A percentile compares a stretch with the other conserved stretches of the same genome.
Evolutionary conservation across 1,284 basidiomycete genomes (phyloP).

Genomic region (Xerocomus amazonicus): DNA sequence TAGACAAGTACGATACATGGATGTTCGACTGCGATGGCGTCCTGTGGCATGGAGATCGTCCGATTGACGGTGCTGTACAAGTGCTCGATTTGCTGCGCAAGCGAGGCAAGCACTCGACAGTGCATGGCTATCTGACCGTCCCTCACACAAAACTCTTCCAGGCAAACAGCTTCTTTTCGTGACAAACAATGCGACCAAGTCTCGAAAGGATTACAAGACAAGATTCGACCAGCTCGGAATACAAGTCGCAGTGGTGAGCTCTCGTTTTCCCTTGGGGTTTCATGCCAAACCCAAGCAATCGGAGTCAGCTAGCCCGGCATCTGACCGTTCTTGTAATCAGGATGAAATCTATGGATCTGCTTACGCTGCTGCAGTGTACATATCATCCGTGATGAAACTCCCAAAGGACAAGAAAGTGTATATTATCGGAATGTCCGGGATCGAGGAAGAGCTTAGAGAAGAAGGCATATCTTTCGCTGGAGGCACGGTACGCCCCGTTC

Average conservation of each 20-base stretch:
- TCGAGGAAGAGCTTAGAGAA: conserved; percentile 88
- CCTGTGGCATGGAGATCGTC: conserved; percentile 82
- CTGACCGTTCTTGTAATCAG: too few species aligned
- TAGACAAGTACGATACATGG: conserved; percentile 87
- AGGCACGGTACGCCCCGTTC: conserved; percentile 66
- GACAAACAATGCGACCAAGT: conserved; percentile 98
- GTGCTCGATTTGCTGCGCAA: conserved; percentile 67
- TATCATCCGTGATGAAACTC: conserved; percentile 85
- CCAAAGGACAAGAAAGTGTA: conserved; percentile 94
- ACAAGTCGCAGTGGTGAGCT: conserved; percentile 70
- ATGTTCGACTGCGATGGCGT: conserved; percentile 98
- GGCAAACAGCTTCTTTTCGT: conserved; percentile 93
- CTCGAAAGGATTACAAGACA: conserved; percentile 78
- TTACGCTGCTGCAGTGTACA: conserved; percentile 65
- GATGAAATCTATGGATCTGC: too few species aligned
- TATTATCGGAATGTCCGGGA: conserved; percentile 88
- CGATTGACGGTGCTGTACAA: conserved; percentile 75
- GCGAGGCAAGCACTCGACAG: conserved; percentile 47
- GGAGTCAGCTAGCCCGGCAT: too few species aligned
- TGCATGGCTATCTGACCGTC: background rate
- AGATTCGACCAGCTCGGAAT: conserved; percentile 92
- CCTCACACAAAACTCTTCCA: conserved; percentile 24
- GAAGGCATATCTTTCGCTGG: conserved; percentile 82
- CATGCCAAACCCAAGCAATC: background rate
- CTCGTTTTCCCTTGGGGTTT: conserved; percentile 2